Conservation (phyloP, 2,329 filamentous ascomycete genomes). For the Epichloe aotearoae region DNA sequence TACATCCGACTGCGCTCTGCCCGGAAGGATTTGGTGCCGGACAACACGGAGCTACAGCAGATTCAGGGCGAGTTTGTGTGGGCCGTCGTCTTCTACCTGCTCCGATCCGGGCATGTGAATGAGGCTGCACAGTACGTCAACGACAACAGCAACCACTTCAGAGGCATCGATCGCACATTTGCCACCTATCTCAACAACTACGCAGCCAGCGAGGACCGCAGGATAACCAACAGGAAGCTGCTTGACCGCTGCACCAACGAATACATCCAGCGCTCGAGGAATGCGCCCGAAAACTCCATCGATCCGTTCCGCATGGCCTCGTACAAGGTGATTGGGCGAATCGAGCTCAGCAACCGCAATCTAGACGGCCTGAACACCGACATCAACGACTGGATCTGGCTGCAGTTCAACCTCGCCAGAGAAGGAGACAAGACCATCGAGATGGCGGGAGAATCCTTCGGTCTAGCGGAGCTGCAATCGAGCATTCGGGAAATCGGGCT, state of each 20-base stretch:
- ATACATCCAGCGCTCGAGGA: slow-evolving; percentile 72
- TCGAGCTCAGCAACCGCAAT: slow-evolving; percentile 51
- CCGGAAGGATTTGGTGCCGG: slow-evolving; percentile 72
- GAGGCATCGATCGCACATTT: slow-evolving; percentile 83
- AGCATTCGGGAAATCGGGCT: slow-evolving; percentile 81
- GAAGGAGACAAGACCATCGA: slow-evolving; percentile 51
- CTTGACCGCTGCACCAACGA: slow-evolving; percentile 83
- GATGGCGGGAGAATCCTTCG: slow-evolving; percentile 53
- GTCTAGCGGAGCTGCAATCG: slow-evolving; percentile 54
- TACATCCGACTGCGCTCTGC: slow-evolving; percentile 73
- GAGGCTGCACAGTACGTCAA: slow-evolving; percentile 84
- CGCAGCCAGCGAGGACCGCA: slow-evolving; percentile 59
- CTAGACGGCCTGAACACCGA: slow-evolving; percentile 50
- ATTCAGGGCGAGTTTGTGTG: slow-evolving; percentile 77
- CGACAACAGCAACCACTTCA: slow-evolving; percentile 65
- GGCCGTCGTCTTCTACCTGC: slow-evolving; percentile 85
- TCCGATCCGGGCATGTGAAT: slow-evolving; percentile 69
- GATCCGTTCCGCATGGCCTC: slow-evolving; percentile 95
- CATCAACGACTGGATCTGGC: slow-evolving; percentile 60
- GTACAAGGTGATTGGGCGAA: slow-evolving; percentile 90
- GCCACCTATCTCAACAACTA: slow-evolving; percentile 78
- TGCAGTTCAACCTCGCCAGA: slow-evolving; percentile 56
- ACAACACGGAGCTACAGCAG: slow-evolving; percentile 68
- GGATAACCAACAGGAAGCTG: slow-evolving; percentile 58
- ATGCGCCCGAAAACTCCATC: slow-evolving; percentile 73